Conservation (phyloP, 768 basidiomycete species). For the Auricularia sp. region DNA sequence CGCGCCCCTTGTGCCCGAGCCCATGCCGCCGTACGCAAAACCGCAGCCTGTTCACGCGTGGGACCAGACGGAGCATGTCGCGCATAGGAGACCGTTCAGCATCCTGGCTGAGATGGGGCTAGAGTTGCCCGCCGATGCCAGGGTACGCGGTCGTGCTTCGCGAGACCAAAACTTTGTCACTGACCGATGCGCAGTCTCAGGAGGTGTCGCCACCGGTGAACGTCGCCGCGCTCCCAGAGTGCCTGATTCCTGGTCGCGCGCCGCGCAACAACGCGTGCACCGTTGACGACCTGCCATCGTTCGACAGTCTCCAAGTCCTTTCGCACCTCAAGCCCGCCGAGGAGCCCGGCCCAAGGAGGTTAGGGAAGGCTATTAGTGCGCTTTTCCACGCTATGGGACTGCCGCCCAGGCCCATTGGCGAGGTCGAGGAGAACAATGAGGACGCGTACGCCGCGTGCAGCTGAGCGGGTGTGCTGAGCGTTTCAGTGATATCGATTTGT, state of each 20-base stretch:
- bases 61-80: background rate
- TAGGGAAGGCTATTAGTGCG: too few species aligned
- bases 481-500: too few species aligned
- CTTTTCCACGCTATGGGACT: too few species aligned
- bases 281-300: background rate
- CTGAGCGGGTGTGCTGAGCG: too few species aligned
- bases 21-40: background rate
- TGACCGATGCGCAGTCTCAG: background rate
- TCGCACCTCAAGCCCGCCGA: background rate
- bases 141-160: background rate
- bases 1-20: background rate
- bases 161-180: background rate
- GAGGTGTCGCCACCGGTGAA: background rate
- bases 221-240: background rate
- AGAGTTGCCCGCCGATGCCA: background rate
- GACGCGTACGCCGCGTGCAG: too few species aligned
- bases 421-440: too few species aligned
- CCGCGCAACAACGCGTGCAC: background rate
- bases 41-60: background rate
- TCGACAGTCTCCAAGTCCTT: background rate
- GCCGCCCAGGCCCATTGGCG: too few species aligned
- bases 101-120: background rate
- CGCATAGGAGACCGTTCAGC: background rate
- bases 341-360: too few species aligned
- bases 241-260: background rate